phyloP scores from a whole-genome alignment of 768 basidiomycete genomes.

The Lactifluus subvellereus region DNA sequence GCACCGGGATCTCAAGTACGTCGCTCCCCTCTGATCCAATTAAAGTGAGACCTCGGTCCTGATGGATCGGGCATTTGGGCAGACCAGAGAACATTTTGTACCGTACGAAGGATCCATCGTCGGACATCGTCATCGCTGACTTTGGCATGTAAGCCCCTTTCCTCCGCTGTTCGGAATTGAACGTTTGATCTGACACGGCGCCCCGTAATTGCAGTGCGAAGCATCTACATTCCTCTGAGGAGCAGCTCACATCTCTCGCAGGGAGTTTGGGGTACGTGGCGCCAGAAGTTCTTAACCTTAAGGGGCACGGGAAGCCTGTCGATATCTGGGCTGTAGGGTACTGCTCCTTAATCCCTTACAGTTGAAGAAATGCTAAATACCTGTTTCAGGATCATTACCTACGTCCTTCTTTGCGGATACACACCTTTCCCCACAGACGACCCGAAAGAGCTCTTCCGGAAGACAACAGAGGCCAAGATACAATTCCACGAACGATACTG shows the following conservation, averaged over 20 bases:
- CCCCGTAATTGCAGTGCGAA: constrained; percentile 53
- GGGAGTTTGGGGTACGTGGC: constrained; percentile 89
- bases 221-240: constrained; percentile 65
- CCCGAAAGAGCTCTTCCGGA: constrained; percentile 62
- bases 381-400: constrained; percentile 74
- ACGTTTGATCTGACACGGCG: not conserved
- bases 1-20: constrained; percentile 89
- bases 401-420: constrained; percentile 92
- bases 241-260: constrained; percentile 65
- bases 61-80: not conserved
- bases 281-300: constrained; percentile 75
- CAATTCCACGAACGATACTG: constrained; percentile 94
- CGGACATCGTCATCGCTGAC: constrained; percentile 92
- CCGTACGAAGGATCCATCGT: constrained; percentile 64
- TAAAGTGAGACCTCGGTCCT: not conserved
- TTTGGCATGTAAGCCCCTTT: constrained; percentile 80
- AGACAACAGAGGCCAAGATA: constrained; percentile 80
- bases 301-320: constrained; percentile 88
- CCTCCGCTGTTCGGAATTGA: not conserved
- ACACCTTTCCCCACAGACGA: constrained; percentile 89
- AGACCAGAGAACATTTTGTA: constrained; percentile 97
- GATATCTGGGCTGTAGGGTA: constrained; percentile 94
- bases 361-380: not conserved
- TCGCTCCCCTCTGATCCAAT: not conserved
- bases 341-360: constrained; percentile 24